Percentiles rank a stretch among this genome's conserved stretches.
Evolutionary conservation across 345 rosid genomes (phyloP).

Genomic region (Eucalyptus victrix): DNA sequence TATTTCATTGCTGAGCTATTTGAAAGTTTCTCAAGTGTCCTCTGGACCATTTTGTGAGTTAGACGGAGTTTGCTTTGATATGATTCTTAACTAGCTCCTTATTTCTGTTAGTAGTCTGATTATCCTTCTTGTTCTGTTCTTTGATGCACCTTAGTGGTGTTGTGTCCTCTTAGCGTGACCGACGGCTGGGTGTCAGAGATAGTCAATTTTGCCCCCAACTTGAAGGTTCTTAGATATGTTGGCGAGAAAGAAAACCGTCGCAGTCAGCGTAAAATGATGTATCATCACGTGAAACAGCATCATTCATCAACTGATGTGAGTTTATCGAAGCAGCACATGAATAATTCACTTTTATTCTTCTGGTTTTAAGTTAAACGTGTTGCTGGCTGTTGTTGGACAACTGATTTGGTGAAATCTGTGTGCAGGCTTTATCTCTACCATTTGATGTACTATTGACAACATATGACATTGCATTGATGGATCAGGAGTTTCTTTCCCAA

Average conservation of each 20-base stretch:
- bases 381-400: background rate
- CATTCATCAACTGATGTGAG: conserved; percentile 27
- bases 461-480: conserved; percentile 63
- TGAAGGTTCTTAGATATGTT: conserved; percentile 58
- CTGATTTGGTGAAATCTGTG: background rate
- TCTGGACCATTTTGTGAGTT: conserved; percentile 70
- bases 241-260: conserved; percentile 63
- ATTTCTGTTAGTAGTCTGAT: background rate
- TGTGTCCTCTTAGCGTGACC: conserved; percentile 82
- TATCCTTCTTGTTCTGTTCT: background rate
- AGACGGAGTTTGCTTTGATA: background rate
- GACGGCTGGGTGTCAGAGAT: conserved; percentile 85
- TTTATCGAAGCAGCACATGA: background rate
- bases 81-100: background rate
- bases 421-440: conserved; percentile 43
- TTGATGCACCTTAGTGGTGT: conserved; percentile 39
- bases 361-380: background rate
- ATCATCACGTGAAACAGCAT: conserved; percentile 25
- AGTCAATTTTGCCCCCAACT: conserved; percentile 49
- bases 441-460: conserved; percentile 82
- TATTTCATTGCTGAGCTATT: conserved; percentile 58
- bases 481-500: conserved; percentile 78
- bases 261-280: conserved; percentile 34
- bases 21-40: conserved; percentile 39
- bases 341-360: background rate